Evolutionary conservation across 768 basidiomycete genomes (phyloP).

Genomic region (Phylloporus sp.): DNA sequence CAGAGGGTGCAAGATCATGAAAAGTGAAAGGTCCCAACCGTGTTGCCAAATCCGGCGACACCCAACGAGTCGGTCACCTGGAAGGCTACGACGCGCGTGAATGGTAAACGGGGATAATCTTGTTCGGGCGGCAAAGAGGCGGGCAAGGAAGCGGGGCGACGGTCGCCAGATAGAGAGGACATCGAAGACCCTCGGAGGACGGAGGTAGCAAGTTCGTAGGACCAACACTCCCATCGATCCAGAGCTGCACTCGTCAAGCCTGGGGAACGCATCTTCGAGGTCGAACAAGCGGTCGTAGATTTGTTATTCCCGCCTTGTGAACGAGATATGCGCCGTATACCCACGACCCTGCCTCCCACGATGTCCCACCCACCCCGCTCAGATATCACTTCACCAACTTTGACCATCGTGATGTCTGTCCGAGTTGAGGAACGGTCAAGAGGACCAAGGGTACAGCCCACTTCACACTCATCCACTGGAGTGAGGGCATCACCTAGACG

Average conservation of each 20-base stretch:
- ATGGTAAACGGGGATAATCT: constrained; percentile 59
- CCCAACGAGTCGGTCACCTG: constrained; percentile 44
- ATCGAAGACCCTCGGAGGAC: constrained; percentile 48
- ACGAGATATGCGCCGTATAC: constrained; percentile 64
- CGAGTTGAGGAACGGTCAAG: constrained; percentile 34
- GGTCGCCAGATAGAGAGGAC: constrained; percentile 38
- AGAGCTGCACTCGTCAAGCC: constrained; percentile 62
- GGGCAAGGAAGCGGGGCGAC: constrained; percentile 3
- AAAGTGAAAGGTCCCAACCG: constrained; percentile 32
- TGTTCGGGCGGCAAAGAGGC: constrained; percentile 1
- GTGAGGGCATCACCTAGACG: constrained; percentile 45
- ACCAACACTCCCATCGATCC: constrained; percentile 84
- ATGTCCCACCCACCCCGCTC: constrained; percentile 81
- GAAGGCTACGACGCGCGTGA: constrained; percentile 69
- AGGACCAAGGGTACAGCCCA: constrained; percentile 28
- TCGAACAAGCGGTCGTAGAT: constrained; percentile 10
- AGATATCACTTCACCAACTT: constrained; percentile 51
- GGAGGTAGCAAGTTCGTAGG: constrained; percentile 54
- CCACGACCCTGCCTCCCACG: constrained; percentile 50
- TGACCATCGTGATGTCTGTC: constrained; percentile 50
- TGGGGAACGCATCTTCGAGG: constrained; percentile 11
- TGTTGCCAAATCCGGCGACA: constrained; percentile 77
- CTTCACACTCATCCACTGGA: constrained; percentile 31
- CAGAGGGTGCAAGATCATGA: constrained; percentile 11
- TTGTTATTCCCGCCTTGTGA: constrained; percentile 31